These are phyloP conservation scores for Dendryphion nanum DNA, from an alignment of 2,329 filamentous ascomycete genomes.

Conservation along the genomic window DNA sequence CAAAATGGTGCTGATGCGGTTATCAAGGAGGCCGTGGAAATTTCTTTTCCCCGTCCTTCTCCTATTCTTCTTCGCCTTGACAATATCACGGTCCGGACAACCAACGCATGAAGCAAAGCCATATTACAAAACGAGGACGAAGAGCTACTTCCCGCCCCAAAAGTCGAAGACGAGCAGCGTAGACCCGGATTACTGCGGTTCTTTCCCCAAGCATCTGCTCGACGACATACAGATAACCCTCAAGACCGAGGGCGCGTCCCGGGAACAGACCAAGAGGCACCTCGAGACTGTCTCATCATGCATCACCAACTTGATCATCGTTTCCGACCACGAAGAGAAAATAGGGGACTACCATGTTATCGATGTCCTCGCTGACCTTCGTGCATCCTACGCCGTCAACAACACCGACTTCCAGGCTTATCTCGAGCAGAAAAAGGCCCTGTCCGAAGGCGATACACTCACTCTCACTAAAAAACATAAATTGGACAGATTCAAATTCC, in stretches of 20 bases:
- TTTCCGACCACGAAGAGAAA: slow-evolving; percentile 60
- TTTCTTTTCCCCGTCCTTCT: slow-evolving; percentile 32
- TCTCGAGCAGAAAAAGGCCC: slow-evolving; percentile 42
- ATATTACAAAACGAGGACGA: slow-evolving; percentile 29
- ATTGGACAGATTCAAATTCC: slow-evolving; percentile 60
- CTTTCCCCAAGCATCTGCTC: slow-evolving; percentile 42
- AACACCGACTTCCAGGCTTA: slow-evolving; percentile 55
- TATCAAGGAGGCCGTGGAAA: slow-evolving; percentile 28
- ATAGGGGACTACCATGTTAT: slow-evolving; percentile 51
- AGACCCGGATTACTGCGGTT: slow-evolving; percentile 39
- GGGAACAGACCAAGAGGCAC: slow-evolving; percentile 45
- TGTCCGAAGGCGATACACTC: slow-evolving; percentile 35
- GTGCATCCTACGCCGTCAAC: slow-evolving; percentile 41
- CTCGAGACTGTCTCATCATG: slow-evolving; percentile 55
- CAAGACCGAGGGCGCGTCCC: slow-evolving; percentile 51
- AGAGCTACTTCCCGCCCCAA: slow-evolving; percentile 38
- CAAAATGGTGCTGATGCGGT: slow-evolving; percentile 23
- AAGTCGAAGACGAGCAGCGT: slow-evolving; percentile 23
- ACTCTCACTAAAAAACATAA: slow-evolving; percentile 49
- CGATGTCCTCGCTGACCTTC: slow-evolving; percentile 49
- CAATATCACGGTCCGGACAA: slow-evolving; percentile 22
- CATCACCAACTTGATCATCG: slow-evolving; percentile 56
- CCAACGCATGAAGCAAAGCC: slow-evolving; percentile 10
- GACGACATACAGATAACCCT: slow-evolving; percentile 47
- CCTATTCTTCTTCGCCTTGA: slow-evolving; percentile 31